A percentile compares a stretch with the other conserved stretches of the same genome.
These are phyloP conservation scores for Phytophthora constricta DNA, from an alignment of 352 stramenopile genomes.

Conservation along the genomic window DNA sequence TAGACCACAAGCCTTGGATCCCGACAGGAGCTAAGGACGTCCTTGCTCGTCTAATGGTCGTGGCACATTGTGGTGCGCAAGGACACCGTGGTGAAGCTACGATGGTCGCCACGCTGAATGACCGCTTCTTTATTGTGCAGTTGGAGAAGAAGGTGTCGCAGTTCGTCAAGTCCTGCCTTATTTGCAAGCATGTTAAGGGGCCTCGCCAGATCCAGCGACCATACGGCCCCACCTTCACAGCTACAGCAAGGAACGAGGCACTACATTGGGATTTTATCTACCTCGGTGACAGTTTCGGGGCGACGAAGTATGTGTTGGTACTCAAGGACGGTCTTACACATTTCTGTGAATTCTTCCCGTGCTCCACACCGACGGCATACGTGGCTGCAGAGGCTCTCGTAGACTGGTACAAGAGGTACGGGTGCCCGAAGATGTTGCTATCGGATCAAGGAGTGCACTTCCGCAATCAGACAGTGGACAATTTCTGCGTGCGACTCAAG, in stretches of 20 bases:
- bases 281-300: neutral
- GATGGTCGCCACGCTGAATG: neutral
- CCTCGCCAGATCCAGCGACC: constrained; percentile 2
- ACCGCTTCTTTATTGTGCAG: constrained; percentile 3
- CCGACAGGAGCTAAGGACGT: constrained; percentile 4
- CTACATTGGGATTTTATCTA: constrained; percentile 5
- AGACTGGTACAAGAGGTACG: constrained; percentile 4
- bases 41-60: constrained; percentile 2
- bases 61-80: constrained; percentile 10
- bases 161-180: neutral
- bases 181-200: constrained; percentile 5
- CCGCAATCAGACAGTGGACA: neutral
- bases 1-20: constrained; percentile 13
- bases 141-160: constrained; percentile 3
- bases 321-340: constrained; percentile 3
- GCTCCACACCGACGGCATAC: constrained; percentile 1
- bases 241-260: constrained; percentile 2
- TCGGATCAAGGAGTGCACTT: constrained; percentile 5
- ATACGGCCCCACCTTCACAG: neutral
- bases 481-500: constrained; percentile 2
- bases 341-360: constrained; percentile 7
- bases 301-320: neutral
- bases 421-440: neutral
- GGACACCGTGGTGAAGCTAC: constrained; percentile 5
- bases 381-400: neutral